Percentiles rank a stretch among this genome's conserved stretches.
These are phyloP conservation scores for Spiraea crenata DNA, from an alignment of 331 rosid species.

Conservation along the genomic window DNA sequence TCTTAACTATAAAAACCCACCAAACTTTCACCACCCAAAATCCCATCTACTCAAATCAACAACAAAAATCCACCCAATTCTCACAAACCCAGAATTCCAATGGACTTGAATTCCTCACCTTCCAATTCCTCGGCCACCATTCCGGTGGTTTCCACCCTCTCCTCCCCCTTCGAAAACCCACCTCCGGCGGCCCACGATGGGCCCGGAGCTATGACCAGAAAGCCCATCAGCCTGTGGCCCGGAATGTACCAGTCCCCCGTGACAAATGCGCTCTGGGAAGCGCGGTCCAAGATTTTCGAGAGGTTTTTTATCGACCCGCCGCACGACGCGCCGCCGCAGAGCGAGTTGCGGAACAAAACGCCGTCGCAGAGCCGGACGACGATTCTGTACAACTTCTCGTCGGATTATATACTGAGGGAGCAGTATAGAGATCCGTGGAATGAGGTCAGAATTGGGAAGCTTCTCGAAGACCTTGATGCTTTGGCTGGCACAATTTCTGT, in stretches of 20 bases:
- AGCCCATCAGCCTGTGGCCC: slow-evolving; percentile 72
- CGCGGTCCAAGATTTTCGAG: slow-evolving; percentile 61
- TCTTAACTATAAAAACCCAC: no score
- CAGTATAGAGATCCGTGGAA: slow-evolving; percentile 92
- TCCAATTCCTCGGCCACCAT: slow-evolving; percentile 36
- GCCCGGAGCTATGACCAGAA: slow-evolving; percentile 28
- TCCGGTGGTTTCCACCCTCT: slow-evolving; percentile 46
- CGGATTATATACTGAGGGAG: slow-evolving; percentile 71
- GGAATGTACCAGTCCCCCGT: slow-evolving; percentile 96
- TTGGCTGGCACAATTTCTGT: slow-evolving; percentile 78
- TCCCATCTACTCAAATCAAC: no score
- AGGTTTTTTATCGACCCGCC: slow-evolving; percentile 59
- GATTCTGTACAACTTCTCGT: slow-evolving; percentile 60
- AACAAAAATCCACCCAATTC: background rate
- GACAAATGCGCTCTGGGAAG: slow-evolving; percentile 84
- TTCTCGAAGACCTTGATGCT: slow-evolving; percentile 91
- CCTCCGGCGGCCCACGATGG: slow-evolving; percentile 8
- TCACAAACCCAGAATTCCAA: slow-evolving; percentile 6
- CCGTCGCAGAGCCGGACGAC: slow-evolving; percentile 79
- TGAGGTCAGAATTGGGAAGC: slow-evolving; percentile 75
- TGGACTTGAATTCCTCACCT: slow-evolving; percentile 51
- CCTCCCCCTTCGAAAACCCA: slow-evolving; percentile 19
- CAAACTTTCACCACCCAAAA: no score
- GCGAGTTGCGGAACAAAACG: slow-evolving; percentile 58
- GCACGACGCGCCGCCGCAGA: slow-evolving; percentile 71